phyloP scores from a whole-genome alignment of 495 filamentous ascomycete genomes.

The Platismatia glauca region DNA sequence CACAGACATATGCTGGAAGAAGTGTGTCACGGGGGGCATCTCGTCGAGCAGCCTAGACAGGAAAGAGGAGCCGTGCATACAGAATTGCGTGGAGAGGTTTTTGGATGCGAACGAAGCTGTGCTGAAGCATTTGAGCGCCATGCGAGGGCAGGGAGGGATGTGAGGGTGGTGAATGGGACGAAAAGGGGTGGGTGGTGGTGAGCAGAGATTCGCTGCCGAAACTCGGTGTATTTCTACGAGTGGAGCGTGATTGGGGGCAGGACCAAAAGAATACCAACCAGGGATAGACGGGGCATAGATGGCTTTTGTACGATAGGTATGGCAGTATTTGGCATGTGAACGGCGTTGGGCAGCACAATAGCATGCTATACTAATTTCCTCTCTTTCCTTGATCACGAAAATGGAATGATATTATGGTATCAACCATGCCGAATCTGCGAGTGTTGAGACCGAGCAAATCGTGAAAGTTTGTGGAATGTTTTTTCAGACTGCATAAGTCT shows the following conservation, averaged over 20 bases:
- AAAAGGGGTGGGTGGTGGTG: neutral
- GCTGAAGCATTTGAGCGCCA: constrained; percentile 64
- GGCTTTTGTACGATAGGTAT: neutral
- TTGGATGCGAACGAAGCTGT: constrained; percentile 78
- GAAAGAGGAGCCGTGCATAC: constrained; percentile 67
- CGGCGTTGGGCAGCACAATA: neutral
- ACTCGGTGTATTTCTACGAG: neutral
- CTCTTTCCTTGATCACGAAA: neutral
- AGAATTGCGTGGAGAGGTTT: constrained; percentile 90
- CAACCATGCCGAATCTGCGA: neutral
- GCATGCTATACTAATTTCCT: neutral
- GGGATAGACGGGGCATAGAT: neutral
- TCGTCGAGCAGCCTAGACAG: constrained; percentile 58
- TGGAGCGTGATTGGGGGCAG: neutral
- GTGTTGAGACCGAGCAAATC: neutral
- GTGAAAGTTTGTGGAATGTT: constrained; percentile 2
- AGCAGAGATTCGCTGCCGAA: neutral
- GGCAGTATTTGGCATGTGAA: too few relatives aligned
- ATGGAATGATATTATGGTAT: neutral
- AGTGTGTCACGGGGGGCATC: constrained; percentile 69
- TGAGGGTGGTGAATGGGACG: constrained; percentile 4
- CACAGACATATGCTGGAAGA: constrained; percentile 85
- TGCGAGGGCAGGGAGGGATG: constrained; percentile 35
- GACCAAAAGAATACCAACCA: neutral
- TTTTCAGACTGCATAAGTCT: constrained; percentile 11